Evolutionary conservation across 371 early-diverging fungal genomes (phyloP), one percentile per base, ranked within the genome.

Genomic region (Lichtheimia ramosa): DNA sequence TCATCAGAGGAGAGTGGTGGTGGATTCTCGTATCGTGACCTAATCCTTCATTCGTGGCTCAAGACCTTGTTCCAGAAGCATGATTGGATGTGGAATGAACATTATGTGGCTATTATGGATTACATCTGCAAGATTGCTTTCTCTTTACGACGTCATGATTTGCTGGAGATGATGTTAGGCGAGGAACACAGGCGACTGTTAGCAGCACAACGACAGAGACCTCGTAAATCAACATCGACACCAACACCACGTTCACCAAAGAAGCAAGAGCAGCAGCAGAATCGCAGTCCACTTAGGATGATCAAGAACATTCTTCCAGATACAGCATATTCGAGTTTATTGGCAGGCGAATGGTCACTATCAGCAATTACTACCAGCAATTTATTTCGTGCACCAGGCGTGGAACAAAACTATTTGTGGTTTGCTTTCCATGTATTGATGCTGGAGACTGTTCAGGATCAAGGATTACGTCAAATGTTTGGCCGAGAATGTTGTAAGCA

Each of bases 371-470:
- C 81, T 4, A 64, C 80, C 2, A 75, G 64, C 39, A 73, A 75
- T 13, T 58, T 82, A 51, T 75, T 73, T 23, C 78, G 75, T 25
- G 65, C 79, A 28, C 81, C 84, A 1, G 79, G 79, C 41, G 70
- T 82, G 10, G 83, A 83, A 25, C 56, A 72, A 0, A 51, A 60
- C 0, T 73, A 66, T 0, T 61, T 77, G 3, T 89, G 87, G 84
- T 86, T 86, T 64, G 83, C 84, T 0, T 87, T 75, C 61, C 71
- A 85, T 48, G 82, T 75, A 1, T 69, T 90, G 1, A 28, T 77
- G 7, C 64, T 80, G 39, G 89, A 90, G 59, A 83, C 83, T 0
- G 43, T 60, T 4, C 55, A 69, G 21, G 91, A 90, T 48, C 48
- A 65, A 6, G 69, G 71, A 1, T 60, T 68, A 28, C 63, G 87